Evolutionary conservation across 306 rosid genomes (phyloP), one percentile per base, ranked within the genome.

Genomic region (Ammopiptanthus mongolicus): DNA sequence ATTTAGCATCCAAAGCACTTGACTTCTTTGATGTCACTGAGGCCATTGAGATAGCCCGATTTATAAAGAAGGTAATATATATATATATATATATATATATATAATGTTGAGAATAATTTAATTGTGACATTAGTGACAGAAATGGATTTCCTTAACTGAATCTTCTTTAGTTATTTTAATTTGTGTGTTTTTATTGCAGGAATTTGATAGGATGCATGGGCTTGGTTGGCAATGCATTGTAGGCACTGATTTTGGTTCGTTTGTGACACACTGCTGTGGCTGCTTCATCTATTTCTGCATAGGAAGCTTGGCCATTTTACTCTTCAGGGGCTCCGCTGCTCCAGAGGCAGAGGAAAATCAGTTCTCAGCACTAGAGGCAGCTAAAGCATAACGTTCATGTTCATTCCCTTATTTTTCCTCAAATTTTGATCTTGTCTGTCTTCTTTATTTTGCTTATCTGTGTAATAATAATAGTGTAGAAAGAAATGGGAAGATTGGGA

Each of bases 171-270:
- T n/a, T 0, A 9, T 46, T 48, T 34, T 2, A 44, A 13, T 23
- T 62, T 29, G 22, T 76, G 4, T 76, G 51, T 19, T 69, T 61
- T 25, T 74, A 14, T 17, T 79, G 84, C 83, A 93, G 97, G 90
- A 93, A 78, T 89, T 91, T 87, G 98, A 93, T 62, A 78, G 75
- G 78, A 34, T 41, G 2, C 69, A 93, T 78, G 98, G 91, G 44
- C 18, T 71, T 75, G 97, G 98, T 48, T 93, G 97, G 97, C 98
- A 93, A 75, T 93, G 98, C 81, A 88, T 91, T 22, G 97, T 89
- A 23, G 98, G 98, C 37, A 91, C 91, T 28, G 94, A 93, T 85
- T 93, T 93, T 79, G 94, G 97, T 61, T 93, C 98, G 1, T 93
- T 89, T 86, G 96, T 93, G 81, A 93, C 97, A 0, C 97, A 91